Evolutionary conservation across 106 monocot species (phyloP).

Genomic region (Dendrobium catenatum): DNA sequence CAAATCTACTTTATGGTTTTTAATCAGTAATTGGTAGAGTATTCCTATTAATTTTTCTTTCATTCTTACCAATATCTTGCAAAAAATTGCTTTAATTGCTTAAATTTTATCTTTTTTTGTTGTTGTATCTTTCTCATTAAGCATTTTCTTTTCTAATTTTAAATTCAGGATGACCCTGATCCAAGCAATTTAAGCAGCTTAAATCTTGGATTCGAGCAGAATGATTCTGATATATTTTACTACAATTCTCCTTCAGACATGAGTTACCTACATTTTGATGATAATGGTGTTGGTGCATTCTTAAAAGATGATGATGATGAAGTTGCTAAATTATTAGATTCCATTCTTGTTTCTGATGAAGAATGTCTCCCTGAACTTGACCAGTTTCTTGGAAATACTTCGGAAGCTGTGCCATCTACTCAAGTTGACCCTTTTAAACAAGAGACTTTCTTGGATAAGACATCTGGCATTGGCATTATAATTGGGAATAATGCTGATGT

Average conservation of each 20-base stretch:
- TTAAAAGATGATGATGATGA: constrained; percentile 7
- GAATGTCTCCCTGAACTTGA: not conserved
- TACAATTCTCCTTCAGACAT: not conserved
- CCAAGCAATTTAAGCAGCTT: constrained; percentile 10
- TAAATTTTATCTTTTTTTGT: not conserved
- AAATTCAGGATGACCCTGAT: constrained; percentile 9
- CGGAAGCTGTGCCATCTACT: not conserved
- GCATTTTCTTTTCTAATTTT: not conserved
- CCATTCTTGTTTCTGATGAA: constrained; percentile 9
- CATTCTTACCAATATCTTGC: not conserved
- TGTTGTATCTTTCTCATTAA: not conserved
- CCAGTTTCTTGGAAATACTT: not conserved
- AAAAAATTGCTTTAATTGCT: not conserved
- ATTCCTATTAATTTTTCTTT: not conserved
- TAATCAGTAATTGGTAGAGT: not conserved
- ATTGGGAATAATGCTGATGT: not conserved
- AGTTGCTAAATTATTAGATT: constrained; percentile 17
- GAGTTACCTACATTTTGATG: not conserved
- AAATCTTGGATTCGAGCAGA: constrained; percentile 7
- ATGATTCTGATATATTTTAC: constrained; percentile 4
- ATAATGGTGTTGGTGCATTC: not conserved
- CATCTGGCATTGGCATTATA: not conserved
- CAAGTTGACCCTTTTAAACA: not conserved
- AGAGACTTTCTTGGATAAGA: not conserved
- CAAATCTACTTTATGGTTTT: not conserved